These are phyloP conservation scores for Hanseniaspora nectarophila DNA, from an alignment of 805 yeast genomes.

Conservation along the genomic window DNA sequence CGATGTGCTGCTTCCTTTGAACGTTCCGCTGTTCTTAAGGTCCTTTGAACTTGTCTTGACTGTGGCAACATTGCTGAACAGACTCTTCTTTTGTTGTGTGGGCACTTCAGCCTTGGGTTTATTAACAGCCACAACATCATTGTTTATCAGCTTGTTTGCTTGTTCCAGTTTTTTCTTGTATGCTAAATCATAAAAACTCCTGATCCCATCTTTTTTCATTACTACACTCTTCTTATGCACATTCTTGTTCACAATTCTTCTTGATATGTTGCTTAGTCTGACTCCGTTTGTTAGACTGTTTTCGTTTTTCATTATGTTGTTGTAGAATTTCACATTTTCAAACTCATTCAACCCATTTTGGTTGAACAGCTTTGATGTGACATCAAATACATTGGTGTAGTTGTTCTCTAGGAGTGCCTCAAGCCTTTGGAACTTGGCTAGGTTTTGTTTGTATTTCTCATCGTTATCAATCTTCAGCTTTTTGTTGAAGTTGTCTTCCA, in stretches of 20 bases:
- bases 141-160: not conserved
- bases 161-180: not conserved
- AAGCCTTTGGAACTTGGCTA: constrained; percentile 4
- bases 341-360: constrained; percentile 25
- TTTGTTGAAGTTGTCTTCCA: constrained; percentile 7
- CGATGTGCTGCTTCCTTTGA: not conserved
- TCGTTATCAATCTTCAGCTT: constrained; percentile 6
- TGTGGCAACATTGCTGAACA: constrained; percentile 1
- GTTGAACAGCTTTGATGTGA: constrained; percentile 27
- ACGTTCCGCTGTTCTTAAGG: not conserved
- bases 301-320: constrained; percentile 22
- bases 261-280: constrained; percentile 26
- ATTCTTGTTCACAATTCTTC: constrained; percentile 27
- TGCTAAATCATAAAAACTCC: constrained; percentile 24
- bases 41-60: not conserved
- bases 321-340: constrained; percentile 26
- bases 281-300: constrained; percentile 26
- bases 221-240: not conserved
- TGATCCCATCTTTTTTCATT: constrained; percentile 29
- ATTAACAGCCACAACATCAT: not conserved
- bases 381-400: not conserved
- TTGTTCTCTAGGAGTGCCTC: not conserved
- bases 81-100: not conserved
- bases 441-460: constrained; percentile 1
- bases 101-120: not conserved